These are phyloP conservation scores for Remersonia thermophila DNA, from an alignment of 2,329 filamentous ascomycete genomes.

Conservation along the genomic window DNA sequence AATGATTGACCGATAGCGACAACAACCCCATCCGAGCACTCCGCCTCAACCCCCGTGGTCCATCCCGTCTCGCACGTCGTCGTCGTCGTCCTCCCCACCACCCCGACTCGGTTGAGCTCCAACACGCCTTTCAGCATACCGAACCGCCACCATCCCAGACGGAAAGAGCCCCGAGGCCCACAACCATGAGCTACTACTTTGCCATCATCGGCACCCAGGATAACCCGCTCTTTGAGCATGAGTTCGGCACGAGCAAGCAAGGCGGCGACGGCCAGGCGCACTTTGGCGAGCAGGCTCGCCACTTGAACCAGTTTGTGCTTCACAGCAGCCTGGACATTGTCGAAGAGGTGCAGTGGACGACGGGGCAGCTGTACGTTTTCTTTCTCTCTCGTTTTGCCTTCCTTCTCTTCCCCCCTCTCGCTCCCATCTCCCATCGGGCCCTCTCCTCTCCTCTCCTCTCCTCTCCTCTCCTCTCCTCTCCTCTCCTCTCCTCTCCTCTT, in stretches of 20 bases:
- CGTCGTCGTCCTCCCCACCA: no score
- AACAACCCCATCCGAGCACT: not conserved
- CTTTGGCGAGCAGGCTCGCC: constrained; percentile 77
- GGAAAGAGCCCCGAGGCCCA: not conserved
- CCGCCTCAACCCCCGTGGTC: no score
- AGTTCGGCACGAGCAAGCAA: constrained; percentile 92
- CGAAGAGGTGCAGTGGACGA: constrained; percentile 92
- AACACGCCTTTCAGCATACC: no score
- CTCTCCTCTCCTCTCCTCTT: no score
- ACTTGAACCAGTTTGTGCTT: constrained; percentile 95
- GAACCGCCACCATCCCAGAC: not conserved
- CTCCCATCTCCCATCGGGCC: no score
- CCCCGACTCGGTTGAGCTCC: no score
- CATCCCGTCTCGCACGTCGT: no score
- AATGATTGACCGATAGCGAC: constrained; percentile 20
- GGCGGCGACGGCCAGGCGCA: constrained; percentile 86
- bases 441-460: no score
- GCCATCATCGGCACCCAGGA: constrained; percentile 91
- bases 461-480: no score
- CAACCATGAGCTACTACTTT: constrained; percentile 91
- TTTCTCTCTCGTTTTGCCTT: not conserved
- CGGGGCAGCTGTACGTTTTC: constrained; percentile 64
- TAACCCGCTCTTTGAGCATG: constrained; percentile 90
- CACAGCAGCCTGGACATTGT: constrained; percentile 90
- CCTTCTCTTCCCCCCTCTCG: constrained; percentile 4